These are phyloP conservation scores for Trichosporon ovoides DNA, from an alignment of 1,284 basidiomycete genomes.

Conservation along the genomic window DNA sequence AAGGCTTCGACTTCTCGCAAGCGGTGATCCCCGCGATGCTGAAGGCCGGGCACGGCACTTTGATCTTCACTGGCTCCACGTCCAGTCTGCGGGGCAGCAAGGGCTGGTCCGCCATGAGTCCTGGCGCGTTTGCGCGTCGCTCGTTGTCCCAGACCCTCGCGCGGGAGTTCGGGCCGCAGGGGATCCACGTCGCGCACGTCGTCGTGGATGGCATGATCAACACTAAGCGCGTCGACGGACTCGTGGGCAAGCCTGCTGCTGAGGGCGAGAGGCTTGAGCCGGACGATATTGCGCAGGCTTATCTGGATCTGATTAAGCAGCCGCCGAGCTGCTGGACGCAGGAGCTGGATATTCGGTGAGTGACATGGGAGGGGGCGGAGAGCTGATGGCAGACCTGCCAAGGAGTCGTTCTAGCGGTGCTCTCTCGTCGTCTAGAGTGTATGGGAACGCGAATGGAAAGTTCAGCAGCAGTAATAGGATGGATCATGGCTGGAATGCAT, in stretches of 20 bases:
- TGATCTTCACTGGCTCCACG: conserved; percentile 47
- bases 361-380: neutral
- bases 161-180: conserved; percentile 48
- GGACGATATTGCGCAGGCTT: conserved; percentile 26
- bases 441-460: too few relatives aligned
- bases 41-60: conserved; percentile 26
- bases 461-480: too few relatives aligned
- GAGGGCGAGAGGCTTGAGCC: conserved; percentile 18
- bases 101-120: conserved; percentile 35
- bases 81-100: conserved; percentile 33
- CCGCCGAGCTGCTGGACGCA: conserved; percentile 41
- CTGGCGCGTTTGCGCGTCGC: conserved; percentile 38
- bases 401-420: conserved; percentile 19
- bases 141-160: conserved; percentile 42
- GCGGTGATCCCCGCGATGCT: conserved; percentile 36
- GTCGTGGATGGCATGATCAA: conserved; percentile 48
- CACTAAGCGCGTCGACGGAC: conserved; percentile 25
- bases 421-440: too few relatives aligned
- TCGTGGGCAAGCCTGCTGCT: conserved; percentile 27
- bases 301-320: conserved; percentile 45
- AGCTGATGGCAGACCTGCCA: conserved; percentile 11
- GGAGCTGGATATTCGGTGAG: conserved; percentile 34
- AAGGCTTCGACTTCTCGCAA: conserved; percentile 38
- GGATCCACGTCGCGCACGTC: conserved; percentile 49
- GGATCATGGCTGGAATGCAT: neutral